Conservation (phyloP, 352 stramenopile genomes). For the Pilasporangium apinafurcum region DNA sequence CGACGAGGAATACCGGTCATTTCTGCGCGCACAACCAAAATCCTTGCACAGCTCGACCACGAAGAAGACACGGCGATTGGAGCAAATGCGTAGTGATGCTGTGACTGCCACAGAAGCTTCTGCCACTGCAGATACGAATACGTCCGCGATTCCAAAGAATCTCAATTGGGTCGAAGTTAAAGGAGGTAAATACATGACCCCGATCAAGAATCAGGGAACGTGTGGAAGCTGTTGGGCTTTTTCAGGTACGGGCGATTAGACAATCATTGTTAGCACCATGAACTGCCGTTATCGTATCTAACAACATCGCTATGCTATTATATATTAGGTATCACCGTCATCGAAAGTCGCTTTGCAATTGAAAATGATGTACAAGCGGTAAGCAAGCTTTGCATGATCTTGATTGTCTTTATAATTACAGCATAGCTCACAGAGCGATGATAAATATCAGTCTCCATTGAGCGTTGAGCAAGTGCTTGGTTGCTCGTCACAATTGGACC, state of each 20-base stretch:
- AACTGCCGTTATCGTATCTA: no score
- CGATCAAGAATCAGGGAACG: conserved; percentile 91
- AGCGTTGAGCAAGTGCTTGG: conserved; percentile 85
- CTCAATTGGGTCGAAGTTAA: conserved; percentile 71
- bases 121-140: conserved; percentile 12
- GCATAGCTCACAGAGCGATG: no score
- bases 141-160: conserved; percentile 22
- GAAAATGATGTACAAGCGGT: conserved; percentile 55
- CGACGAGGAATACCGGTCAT: conserved; percentile 52
- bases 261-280: no score
- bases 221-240: conserved; percentile 94
- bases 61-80: conserved; percentile 2
- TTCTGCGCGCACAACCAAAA: conserved; percentile 44
- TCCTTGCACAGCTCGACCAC: conserved; percentile 1
- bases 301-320: neutral
- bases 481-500: conserved; percentile 64
- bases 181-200: conserved; percentile 77
- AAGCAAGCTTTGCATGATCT: no score
- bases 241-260: no score
- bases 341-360: conserved; percentile 79
- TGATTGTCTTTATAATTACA: no score
- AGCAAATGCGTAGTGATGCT: conserved; percentile 13
- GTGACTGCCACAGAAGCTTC: neutral
- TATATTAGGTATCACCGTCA: conserved; percentile 36
- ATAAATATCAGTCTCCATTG: conserved; percentile 50